Conservation (phyloP, 2,329 filamentous ascomycete species). For the Calonectria leucothoes region DNA sequence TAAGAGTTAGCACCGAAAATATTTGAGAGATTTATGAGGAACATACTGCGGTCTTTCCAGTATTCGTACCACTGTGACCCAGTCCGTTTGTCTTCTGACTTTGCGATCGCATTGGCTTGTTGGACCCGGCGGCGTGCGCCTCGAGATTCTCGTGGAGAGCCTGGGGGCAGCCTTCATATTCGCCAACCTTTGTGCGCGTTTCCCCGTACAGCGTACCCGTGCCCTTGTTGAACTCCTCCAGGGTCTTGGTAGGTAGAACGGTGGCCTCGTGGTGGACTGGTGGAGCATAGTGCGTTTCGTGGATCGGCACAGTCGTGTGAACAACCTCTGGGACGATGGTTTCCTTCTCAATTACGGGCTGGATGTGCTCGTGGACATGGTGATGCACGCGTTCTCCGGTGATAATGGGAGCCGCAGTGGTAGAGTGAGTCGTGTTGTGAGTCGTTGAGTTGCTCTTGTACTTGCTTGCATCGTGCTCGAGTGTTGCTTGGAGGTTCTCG, state of each 20-base stretch:
- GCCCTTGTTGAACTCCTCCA: slow-evolving; percentile 68
- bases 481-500: slow-evolving; percentile 55
- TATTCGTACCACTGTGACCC: not conserved
- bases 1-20: not conserved
- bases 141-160: not conserved
- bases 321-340: slow-evolving; percentile 74
- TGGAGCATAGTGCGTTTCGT: slow-evolving; percentile 77
- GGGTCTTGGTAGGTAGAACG: slow-evolving; percentile 71
- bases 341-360: slow-evolving; percentile 78
- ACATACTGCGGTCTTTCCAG: not conserved
- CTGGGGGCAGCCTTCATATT: slow-evolving; percentile 70
- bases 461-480: slow-evolving; percentile 61
- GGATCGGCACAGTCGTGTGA: slow-evolving; percentile 78
- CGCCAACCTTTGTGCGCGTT: slow-evolving; percentile 64
- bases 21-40: not conserved
- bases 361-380: slow-evolving; percentile 74
- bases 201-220: slow-evolving; percentile 62
- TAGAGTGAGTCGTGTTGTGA: slow-evolving; percentile 43
- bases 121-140: not conserved
- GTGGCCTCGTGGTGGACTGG: slow-evolving; percentile 75
- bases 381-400: slow-evolving; percentile 49
- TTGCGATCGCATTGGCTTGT: not conserved
- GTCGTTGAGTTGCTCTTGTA: slow-evolving; percentile 44
- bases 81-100: not conserved
- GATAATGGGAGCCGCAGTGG: slow-evolving; percentile 40